Conservation (phyloP, 768 basidiomycete genomes). For the Mycena indigotica region DNA sequence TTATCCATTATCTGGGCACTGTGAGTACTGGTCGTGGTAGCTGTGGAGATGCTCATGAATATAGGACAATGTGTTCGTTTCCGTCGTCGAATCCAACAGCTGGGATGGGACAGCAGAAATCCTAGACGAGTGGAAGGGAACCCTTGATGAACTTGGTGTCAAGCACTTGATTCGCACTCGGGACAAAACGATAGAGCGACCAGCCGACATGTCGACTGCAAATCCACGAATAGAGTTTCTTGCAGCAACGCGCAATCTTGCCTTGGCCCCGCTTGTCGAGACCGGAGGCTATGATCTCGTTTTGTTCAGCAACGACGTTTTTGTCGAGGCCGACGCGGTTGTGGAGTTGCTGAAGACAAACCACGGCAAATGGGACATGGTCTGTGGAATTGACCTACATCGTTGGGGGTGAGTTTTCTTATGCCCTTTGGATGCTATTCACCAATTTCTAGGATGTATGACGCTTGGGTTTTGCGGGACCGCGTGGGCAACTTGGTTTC, state of each 20-base stretch:
- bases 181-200: constrained; percentile 28
- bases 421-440: too few species aligned
- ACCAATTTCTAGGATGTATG: constrained; percentile 40
- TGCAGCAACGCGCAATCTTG: constrained; percentile 41
- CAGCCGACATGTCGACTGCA: constrained; percentile 26
- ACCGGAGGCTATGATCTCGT: constrained; percentile 41
- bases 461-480: constrained; percentile 42
- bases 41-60: too few species aligned
- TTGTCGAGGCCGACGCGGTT: constrained; percentile 41
- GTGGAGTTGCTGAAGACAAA: constrained; percentile 42
- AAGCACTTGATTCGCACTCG: constrained; percentile 32
- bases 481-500: constrained; percentile 34
- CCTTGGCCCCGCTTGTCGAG: constrained; percentile 40
- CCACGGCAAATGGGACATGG: constrained; percentile 45
- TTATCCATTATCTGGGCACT: constrained; percentile 41
- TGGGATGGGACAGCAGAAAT: constrained; percentile 34
- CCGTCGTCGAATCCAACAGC: constrained; percentile 34
- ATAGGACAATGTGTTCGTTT: constrained; percentile 40
- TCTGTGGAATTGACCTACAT: constrained; percentile 40
- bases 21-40: too few species aligned
- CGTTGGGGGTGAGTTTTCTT: too few species aligned
- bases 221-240: constrained; percentile 39
- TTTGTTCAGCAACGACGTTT: constrained; percentile 46
- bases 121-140: constrained; percentile 30
- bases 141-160: constrained; percentile 29